Base-by-base conservation (phyloP, 2,329 filamentous ascomycete genomes). In the Curvularia lunata region DNA sequence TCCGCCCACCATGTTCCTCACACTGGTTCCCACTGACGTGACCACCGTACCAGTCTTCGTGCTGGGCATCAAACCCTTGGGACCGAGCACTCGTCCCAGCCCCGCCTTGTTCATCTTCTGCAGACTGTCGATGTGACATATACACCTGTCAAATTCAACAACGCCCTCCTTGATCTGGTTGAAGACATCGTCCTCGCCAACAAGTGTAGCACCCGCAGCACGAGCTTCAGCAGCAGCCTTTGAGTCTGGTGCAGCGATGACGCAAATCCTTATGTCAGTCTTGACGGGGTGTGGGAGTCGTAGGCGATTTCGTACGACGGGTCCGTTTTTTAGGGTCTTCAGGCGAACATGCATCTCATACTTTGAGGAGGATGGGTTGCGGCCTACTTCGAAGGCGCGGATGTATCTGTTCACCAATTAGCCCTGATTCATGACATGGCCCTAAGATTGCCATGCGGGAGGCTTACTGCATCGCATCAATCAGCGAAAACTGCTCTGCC, bases 51-150 rank as follows among this genome's bases (percentile, higher is more conserved):
- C 92, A 61, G 87, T 87, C 83, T 97, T 97, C 59, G 85, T 80
- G 75, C 86, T 96, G 5, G 95, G 95, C 95, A 99, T 98, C 72
- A 99, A 78, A 2, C 93, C 93, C 77, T 86, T 88, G 45, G 96
- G 95, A 71, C 95, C 95, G 19, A 99, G 82, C 42, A 97, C 84
- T 64, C 89, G 85, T 63, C 90, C 94, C 62, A 99, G 77, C 0
- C 85, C 86, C 34, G 92, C 89, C 81, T 95, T 93, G 75, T 89
- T 90, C 70, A 99, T 81, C 55, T 90, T 92, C 51, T 85, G 84
- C 66, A 95, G 82, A 67, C 88, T 92, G 67, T 91, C 87, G 49
- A 84, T 83, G 77, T 97, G 93, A 79, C 92, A 96, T 67, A 99
- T 87, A 62, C 92, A 90, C 54, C 91, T 85, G 75, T 98, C 95